These are phyloP conservation scores for Aspergillus persii DNA, from an alignment of 2,329 filamentous ascomycete genomes.

Conservation along the genomic window DNA sequence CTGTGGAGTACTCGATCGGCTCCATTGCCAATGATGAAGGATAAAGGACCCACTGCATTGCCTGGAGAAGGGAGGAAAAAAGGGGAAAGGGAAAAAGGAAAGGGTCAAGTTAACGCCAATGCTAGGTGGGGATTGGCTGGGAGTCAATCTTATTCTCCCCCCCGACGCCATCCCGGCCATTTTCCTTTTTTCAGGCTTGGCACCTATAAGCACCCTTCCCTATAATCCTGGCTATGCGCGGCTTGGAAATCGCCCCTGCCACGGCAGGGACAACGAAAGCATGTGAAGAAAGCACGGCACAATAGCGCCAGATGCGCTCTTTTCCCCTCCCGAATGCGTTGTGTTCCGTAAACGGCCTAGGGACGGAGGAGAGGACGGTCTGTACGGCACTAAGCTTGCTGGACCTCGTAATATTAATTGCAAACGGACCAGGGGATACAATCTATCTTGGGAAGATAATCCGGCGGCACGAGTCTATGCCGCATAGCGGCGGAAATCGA, in stretches of 20 bases:
- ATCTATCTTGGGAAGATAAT: background rate
- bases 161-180: background rate
- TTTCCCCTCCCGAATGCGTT: constrained; percentile 4
- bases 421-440: background rate
- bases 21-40: constrained; percentile 1
- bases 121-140: constrained; percentile 1
- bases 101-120: constrained; percentile 1
- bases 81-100: background rate
- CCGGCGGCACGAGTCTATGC: background rate
- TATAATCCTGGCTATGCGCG: background rate
- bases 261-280: background rate
- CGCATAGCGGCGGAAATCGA: constrained; percentile 3
- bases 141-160: constrained; percentile 1
- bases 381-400: constrained; percentile 8
- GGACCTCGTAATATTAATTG: constrained; percentile 1
- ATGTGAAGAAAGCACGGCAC: constrained; percentile 7
- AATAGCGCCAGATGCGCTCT: constrained; percentile 4
- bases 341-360: constrained; percentile 1
- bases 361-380: background rate
- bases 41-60: background rate
- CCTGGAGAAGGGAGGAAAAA: constrained; percentile 1
- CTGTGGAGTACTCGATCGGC: constrained; percentile 4
- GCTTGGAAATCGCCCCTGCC: background rate
- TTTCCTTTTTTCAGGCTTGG: constrained; percentile 3
- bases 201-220: background rate